Percentiles rank a stretch among this genome's conserved stretches.
Conservation (phyloP, 768 basidiomycete species). For the Boletales sp. region DNA sequence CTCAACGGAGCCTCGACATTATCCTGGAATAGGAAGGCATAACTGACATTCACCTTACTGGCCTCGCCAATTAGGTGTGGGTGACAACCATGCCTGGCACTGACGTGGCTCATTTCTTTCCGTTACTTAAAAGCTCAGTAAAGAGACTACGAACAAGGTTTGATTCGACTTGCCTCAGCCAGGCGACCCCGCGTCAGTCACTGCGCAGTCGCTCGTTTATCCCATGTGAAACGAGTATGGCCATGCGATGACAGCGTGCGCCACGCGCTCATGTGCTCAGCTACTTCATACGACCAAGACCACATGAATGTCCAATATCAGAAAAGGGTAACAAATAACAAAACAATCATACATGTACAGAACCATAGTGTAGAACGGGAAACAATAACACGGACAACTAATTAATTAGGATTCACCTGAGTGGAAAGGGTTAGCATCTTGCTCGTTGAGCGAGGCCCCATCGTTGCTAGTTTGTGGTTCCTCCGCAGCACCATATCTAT, state of each 20-base stretch:
- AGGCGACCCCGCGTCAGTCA: conserved; percentile 10
- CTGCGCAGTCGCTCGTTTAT: conserved; percentile 11
- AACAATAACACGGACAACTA: not conserved
- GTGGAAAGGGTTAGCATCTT: conserved; percentile 1
- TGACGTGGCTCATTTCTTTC: conserved; percentile 7
- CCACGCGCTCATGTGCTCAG: conserved; percentile 13
- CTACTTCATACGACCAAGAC: not conserved
- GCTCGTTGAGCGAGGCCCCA: not conserved
- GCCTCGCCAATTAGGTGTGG: conserved; percentile 25
- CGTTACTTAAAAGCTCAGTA: not conserved
- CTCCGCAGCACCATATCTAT: conserved; percentile 11
- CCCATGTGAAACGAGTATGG: conserved; percentile 1
- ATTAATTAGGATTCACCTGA: conserved; percentile 10
- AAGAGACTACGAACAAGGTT: conserved; percentile 1
- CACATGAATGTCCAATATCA: not conserved
- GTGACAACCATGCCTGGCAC: not conserved
- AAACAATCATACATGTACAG: too few species aligned
- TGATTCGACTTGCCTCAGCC: conserved; percentile 10
- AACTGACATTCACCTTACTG: conserved; percentile 3
- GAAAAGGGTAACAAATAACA: not conserved
- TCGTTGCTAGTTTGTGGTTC: not conserved
- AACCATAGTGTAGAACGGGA: not conserved
- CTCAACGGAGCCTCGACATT: conserved; percentile 17
- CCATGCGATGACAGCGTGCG: conserved; percentile 19
- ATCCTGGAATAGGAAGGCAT: conserved; percentile 9